Evolutionary conservation across 768 basidiomycete genomes (phyloP).

Genomic region (Xerocomus brunneocitrinus): DNA sequence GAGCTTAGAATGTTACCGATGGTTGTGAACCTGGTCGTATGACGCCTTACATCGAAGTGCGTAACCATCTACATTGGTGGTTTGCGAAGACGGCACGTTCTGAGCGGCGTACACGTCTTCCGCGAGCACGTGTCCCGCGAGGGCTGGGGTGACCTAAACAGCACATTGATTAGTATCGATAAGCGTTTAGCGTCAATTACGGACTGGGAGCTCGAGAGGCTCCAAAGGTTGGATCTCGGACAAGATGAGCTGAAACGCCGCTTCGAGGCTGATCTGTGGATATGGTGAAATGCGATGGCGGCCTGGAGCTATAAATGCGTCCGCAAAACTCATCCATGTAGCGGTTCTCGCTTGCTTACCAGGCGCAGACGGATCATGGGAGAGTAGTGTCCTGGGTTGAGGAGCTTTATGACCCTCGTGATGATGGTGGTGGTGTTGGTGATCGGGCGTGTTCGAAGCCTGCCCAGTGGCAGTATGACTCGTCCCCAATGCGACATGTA

Average conservation of each 20-base stretch:
- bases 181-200: conserved; percentile 7
- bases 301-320: conserved; percentile 46
- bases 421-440: conserved; percentile 34
- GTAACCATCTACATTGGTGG: conserved; percentile 89
- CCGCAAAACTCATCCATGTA: background rate
- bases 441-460: conserved; percentile 19
- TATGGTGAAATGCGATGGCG: conserved; percentile 78
- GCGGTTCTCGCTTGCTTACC: conserved; percentile 40
- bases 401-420: conserved; percentile 45
- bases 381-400: conserved; percentile 52
- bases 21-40: background rate
- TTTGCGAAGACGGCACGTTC: conserved; percentile 58
- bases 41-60: conserved; percentile 59
- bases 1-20: background rate
- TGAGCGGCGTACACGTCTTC: conserved; percentile 66
- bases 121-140: conserved; percentile 71
- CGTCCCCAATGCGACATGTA: conserved; percentile 50
- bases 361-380: conserved; percentile 65
- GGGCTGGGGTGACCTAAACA: conserved; percentile 50
- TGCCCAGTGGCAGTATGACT: conserved; percentile 14
- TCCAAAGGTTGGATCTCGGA: conserved; percentile 43
- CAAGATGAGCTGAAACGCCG: conserved; percentile 57
- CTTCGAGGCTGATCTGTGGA: conserved; percentile 59
- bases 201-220: conserved; percentile 39
- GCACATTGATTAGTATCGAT: background rate